Evolutionary conservation across 495 filamentous ascomycete genomes (phyloP).

Genomic region (Chaetomidium leptoderma): DNA sequence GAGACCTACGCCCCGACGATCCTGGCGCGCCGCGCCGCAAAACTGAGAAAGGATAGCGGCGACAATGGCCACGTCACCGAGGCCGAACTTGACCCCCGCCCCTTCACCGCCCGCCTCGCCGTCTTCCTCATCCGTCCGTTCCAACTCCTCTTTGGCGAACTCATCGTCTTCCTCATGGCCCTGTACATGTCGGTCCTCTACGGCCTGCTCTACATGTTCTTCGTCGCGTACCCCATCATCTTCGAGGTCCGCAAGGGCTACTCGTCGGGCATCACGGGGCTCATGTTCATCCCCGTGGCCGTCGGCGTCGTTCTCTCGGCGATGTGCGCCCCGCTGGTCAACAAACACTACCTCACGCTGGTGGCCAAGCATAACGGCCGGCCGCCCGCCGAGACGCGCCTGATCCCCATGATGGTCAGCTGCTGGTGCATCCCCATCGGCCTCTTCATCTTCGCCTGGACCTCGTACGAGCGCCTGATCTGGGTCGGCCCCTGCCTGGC

Average conservation of each 20-base stretch:
- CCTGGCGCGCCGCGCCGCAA: constrained; percentile 59
- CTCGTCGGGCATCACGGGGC: constrained; percentile 63
- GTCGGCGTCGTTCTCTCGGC: constrained; percentile 63
- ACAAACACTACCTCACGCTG: constrained; percentile 68
- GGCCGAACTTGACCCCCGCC: constrained; percentile 64
- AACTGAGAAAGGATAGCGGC: constrained; percentile 63
- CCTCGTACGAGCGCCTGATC: constrained; percentile 58
- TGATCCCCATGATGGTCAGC: constrained; percentile 80
- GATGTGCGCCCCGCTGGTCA: constrained; percentile 63
- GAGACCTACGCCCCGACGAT: constrained; percentile 76
- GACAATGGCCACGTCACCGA: constrained; percentile 63
- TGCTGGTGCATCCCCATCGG: constrained; percentile 77
- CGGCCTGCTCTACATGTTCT: constrained; percentile 79
- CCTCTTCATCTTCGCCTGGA: constrained; percentile 83
- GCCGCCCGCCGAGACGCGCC: constrained; percentile 68
- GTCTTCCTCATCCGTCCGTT: constrained; percentile 72
- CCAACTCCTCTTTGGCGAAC: constrained; percentile 72
- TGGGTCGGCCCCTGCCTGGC: constrained; percentile 71
- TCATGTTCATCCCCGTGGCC: constrained; percentile 77
- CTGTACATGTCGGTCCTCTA: constrained; percentile 78
- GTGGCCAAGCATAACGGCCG: constrained; percentile 56
- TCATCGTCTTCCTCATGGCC: constrained; percentile 72
- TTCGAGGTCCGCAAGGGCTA: constrained; percentile 71
- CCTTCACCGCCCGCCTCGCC: constrained; percentile 56
- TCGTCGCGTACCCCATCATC: constrained; percentile 76